Evolutionary conservation across 345 rosid species (phyloP).

Genomic region (Adansonia digitata): DNA sequence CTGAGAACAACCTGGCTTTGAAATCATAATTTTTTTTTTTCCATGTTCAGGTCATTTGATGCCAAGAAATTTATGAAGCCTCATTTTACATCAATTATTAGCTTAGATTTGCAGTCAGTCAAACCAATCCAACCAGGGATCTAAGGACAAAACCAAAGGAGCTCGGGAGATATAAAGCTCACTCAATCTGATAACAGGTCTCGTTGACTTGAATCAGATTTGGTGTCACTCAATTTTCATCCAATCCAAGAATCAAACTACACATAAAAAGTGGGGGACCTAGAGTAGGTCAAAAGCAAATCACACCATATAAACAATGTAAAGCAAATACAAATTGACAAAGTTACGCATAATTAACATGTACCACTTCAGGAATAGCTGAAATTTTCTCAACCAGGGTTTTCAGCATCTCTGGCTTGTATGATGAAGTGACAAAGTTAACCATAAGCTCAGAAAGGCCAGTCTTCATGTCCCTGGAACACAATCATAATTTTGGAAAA

Average conservation of each 20-base stretch:
- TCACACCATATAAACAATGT: background rate
- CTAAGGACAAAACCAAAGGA: background rate
- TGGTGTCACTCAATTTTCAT: background rate
- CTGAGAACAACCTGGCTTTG: background rate
- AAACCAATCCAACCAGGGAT: background rate
- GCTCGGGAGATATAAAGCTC: background rate
- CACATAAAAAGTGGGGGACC: background rate
- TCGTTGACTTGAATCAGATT: background rate
- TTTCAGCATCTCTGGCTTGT: conserved; percentile 79
- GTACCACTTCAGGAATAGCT: conserved; percentile 80
- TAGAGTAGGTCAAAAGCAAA: background rate
- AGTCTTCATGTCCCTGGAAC: conserved; percentile 56
- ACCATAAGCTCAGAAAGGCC: conserved; percentile 78
- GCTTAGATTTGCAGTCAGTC: background rate
- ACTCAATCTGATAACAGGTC: background rate
- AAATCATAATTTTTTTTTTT: background rate
- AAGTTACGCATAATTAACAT: conserved; percentile 14
- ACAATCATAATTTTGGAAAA: conserved; percentile 18
- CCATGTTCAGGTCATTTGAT: background rate
- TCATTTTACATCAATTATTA: background rate
- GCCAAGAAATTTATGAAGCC: background rate
- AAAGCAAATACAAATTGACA: background rate
- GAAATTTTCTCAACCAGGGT: conserved; percentile 73
- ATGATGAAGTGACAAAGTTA: conserved; percentile 83
- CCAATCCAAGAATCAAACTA: background rate